A percentile compares a stretch with the other conserved stretches of the same genome.
These are phyloP conservation scores for Cordyceps fumosorosea DNA, from an alignment of 2,329 filamentous ascomycete genomes.

Conservation along the genomic window DNA sequence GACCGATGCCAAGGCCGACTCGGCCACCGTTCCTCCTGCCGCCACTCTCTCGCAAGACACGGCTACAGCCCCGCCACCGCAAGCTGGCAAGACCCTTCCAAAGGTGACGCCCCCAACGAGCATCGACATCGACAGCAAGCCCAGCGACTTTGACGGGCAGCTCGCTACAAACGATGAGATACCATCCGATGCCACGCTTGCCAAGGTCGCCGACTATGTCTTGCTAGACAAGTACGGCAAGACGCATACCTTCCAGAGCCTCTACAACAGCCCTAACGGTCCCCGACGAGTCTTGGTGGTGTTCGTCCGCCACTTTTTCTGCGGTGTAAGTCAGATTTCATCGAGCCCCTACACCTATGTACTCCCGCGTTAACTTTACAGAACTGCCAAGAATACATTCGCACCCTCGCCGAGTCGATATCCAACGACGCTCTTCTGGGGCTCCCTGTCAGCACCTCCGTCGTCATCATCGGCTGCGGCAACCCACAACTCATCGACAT, in stretches of 20 bases:
- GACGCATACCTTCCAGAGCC: slow-evolving; percentile 52
- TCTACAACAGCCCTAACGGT: slow-evolving; percentile 51
- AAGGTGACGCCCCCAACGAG: slow-evolving; percentile 19
- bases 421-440: slow-evolving; percentile 42
- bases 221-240: slow-evolving; percentile 58
- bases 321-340: slow-evolving; percentile 51
- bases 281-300: slow-evolving; percentile 58
- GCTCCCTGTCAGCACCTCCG: slow-evolving; percentile 51
- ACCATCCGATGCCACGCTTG: slow-evolving; percentile 42
- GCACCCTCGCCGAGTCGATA: slow-evolving; percentile 52
- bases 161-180: slow-evolving; percentile 49
- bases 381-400: slow-evolving; percentile 73
- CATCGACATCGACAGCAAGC: slow-evolving; percentile 32
- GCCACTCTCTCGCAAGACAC: not conserved
- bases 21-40: not conserved
- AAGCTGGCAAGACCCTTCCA: not conserved
- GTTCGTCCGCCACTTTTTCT: slow-evolving; percentile 76
- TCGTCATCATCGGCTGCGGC: slow-evolving; percentile 68
- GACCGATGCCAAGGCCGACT: slow-evolving; percentile 1
- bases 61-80: not conserved
- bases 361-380: slow-evolving; percentile 25
- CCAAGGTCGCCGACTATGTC: slow-evolving; percentile 45
- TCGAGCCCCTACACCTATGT: not conserved
- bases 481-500: slow-evolving; percentile 59
- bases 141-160: slow-evolving; percentile 49